A percentile compares a stretch with the other conserved stretches of the same genome.
phyloP scores from a whole-genome alignment of 257 asterid species.

The Jaltomata sinuosa region DNA sequence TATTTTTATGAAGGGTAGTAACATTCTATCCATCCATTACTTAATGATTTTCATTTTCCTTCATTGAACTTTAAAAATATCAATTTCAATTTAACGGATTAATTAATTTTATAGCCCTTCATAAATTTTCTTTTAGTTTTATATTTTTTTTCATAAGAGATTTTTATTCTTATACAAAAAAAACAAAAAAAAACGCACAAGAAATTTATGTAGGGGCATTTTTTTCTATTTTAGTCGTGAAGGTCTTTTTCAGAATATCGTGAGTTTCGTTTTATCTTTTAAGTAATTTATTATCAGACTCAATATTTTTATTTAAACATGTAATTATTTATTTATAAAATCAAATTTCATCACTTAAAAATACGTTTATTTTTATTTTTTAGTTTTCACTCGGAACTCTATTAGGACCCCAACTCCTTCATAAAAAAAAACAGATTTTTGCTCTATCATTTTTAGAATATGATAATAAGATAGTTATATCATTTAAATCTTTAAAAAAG shows the following conservation, averaged over 20 bases:
- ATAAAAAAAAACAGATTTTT: neutral
- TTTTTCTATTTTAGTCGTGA: neutral
- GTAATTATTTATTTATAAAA: neutral
- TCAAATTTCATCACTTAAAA: neutral
- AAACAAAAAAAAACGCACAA: neutral
- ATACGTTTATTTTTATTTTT: neutral
- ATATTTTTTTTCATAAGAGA: neutral
- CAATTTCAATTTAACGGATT: neutral
- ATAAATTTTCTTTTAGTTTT: too few species aligned
- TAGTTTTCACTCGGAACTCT: accelerated
- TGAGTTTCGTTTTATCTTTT: neutral
- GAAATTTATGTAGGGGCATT: neutral
- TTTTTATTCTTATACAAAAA: neutral
- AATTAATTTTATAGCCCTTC: too few species aligned
- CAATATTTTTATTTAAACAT: neutral
- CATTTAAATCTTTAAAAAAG: neutral
- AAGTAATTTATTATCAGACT: neutral
- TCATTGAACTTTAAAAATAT: neutral
- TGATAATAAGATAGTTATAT: neutral
- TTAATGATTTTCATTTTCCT: neutral
- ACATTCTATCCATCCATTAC: neutral
- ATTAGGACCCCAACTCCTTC: neutral
- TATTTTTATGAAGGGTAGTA: accelerated
- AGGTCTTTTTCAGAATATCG: neutral
- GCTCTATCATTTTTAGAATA: neutral